Conservation (phyloP, 148 eudicot genomes). For the Oxyria digyna region DNA sequence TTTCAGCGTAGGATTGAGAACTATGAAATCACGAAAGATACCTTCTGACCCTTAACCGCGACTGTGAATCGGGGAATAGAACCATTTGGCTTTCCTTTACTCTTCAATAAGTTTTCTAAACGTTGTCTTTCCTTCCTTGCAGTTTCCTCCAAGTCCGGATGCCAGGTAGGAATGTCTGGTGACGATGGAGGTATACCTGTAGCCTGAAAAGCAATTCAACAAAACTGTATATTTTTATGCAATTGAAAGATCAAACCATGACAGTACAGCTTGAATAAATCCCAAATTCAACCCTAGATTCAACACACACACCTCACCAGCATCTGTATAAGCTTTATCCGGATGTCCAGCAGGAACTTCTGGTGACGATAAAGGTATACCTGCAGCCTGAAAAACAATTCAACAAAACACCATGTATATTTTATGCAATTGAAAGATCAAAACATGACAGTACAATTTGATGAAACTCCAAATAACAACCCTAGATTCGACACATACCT, state of each 20-base stretch:
- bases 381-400: constrained; percentile 20
- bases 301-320: too few relatives aligned
- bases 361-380: too few relatives aligned
- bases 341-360: too few relatives aligned
- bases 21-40: constrained; percentile 11
- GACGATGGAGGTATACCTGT: constrained; percentile 25
- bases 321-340: too few relatives aligned
- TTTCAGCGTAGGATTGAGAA: not conserved
- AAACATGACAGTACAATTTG: not conserved
- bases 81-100: constrained; percentile 65
- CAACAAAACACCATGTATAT: not conserved
- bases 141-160: constrained; percentile 52
- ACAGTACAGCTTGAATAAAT: not conserved
- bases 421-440: not conserved
- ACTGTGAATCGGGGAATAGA: constrained; percentile 75
- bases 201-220: constrained; percentile 21
- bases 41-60: constrained; percentile 92
- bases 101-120: constrained; percentile 61
- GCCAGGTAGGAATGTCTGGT: constrained; percentile 31
- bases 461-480: not conserved
- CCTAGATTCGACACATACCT: constrained; percentile 33
- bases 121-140: constrained; percentile 68
- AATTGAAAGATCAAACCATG: not conserved
- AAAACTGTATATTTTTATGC: too few relatives aligned
- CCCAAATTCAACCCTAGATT: too few relatives aligned